Evolutionary conservation across 352 stramenopile species (phyloP).

Genomic region (Phytopythium montanum): DNA sequence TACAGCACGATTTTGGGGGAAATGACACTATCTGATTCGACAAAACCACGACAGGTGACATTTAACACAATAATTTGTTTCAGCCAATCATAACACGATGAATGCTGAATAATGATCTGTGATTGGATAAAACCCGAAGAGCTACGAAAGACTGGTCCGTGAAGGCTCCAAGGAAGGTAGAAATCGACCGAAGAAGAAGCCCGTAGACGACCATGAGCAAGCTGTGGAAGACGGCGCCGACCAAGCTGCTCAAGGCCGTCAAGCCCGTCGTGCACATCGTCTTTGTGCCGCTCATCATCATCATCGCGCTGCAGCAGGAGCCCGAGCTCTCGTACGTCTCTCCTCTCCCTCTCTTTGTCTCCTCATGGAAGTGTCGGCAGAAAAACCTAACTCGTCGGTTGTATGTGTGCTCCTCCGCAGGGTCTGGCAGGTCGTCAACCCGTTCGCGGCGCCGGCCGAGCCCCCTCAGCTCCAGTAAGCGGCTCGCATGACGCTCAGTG

Average conservation of each 20-base stretch:
- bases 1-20: background rate
- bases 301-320: conserved; percentile 79
- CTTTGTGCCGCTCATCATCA: conserved; percentile 80
- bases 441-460: conserved; percentile 60
- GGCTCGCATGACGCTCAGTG: background rate
- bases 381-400: background rate
- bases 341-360: background rate
- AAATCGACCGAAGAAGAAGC: too few species aligned
- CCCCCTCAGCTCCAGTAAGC: conserved; percentile 38
- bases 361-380: background rate
- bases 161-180: too few species aligned
- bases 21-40: conserved; percentile 4
- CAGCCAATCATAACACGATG: too few species aligned
- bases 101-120: too few species aligned
- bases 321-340: conserved; percentile 57
- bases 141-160: conserved; percentile 15
- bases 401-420: conserved; percentile 22
- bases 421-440: conserved; percentile 72
- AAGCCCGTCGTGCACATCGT: conserved; percentile 83
- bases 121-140: conserved; percentile 11
- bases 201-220: conserved; percentile 34
- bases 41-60: too few species aligned
- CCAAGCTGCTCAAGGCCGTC: conserved; percentile 72
- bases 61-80: too few species aligned
- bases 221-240: conserved; percentile 78